Evolutionary conservation across 352 stramenopile species (phyloP), one percentile per base, ranked within the genome.

Genomic region (Pythium vanterpoolii): DNA sequence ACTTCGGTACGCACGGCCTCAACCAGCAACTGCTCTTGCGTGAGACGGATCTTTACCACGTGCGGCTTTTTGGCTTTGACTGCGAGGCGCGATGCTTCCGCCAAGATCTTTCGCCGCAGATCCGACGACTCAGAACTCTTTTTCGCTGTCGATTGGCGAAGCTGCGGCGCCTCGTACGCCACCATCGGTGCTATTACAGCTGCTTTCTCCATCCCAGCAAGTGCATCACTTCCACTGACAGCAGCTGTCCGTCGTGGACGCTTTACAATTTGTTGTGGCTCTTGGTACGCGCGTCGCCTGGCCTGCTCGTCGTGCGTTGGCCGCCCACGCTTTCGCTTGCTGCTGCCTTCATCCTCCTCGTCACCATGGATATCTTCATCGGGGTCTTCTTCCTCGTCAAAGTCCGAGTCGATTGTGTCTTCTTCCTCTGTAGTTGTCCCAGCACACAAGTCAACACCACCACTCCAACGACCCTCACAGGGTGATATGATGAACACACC

Each of bases 331-430:
- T 58, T 60, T 43, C 56, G 64, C 50, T 56, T 74, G 23, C 74
- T 79, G 26, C 68, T 47, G 5, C 72, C 51, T 2, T 77, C 73
- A 21, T 93, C 80, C 42, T 82, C 77, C 18, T 90, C 79, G 56
- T 90, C 76, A 58, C 89, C 75, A 46, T 93, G 83, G 16, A 94
- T 60, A 11, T 95, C 77, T 38, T 93, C 81, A 60, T 94, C 85
- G 11, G 85, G 85, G 30, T 65, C 62, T 75, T 96, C 87, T 45
- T 90, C 77, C 5, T 87, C 72, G 51, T 96, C 86, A 66, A 96
- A 96, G 61, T 96, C 88, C 51, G 80, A 87, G 63, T 96, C 88
- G 14, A 94, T 86, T 23, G 92, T 62, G 50, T 96, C 88, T 38
- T 92, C 86, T 60, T 96, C 86, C 78, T 96, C 88, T 93, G 51